Evolutionary conservation across 306 rosid species (phyloP).

Genomic region (Rosa lucieae): DNA sequence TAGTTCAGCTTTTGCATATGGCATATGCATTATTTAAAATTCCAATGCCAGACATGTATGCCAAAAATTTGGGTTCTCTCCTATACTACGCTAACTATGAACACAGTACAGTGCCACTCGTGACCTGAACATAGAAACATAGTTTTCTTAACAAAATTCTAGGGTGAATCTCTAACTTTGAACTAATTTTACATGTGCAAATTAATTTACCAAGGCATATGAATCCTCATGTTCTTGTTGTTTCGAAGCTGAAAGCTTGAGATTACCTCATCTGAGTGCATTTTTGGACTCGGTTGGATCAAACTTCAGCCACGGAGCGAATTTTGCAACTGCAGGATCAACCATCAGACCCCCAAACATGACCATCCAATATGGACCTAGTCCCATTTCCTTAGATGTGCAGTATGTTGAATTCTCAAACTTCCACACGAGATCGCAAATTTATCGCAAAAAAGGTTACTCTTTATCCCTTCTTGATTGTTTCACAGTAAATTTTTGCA

Average conservation of each 20-base stretch:
- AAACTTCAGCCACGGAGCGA: constrained; percentile 69
- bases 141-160: background rate
- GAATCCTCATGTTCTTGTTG: background rate
- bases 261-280: constrained; percentile 62
- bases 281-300: constrained; percentile 73
- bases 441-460: constrained; percentile 45
- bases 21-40: background rate
- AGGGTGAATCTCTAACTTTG: background rate
- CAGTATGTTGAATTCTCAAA: constrained; percentile 62
- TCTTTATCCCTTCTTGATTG: background rate
- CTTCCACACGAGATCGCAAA: constrained; percentile 54
- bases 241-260: constrained; percentile 46
- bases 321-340: constrained; percentile 89
- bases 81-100: background rate
- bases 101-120: background rate
- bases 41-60: background rate
- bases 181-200: background rate
- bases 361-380: constrained; percentile 61
- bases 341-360: constrained; percentile 75
- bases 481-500: background rate
- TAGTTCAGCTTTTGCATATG: background rate
- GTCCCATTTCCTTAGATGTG: constrained; percentile 75
- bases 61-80: background rate
- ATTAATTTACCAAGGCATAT: background rate
- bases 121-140: background rate